Conservation (phyloP, 805 yeast genomes). For the Wickerhamomyces chaumierensis region DNA sequence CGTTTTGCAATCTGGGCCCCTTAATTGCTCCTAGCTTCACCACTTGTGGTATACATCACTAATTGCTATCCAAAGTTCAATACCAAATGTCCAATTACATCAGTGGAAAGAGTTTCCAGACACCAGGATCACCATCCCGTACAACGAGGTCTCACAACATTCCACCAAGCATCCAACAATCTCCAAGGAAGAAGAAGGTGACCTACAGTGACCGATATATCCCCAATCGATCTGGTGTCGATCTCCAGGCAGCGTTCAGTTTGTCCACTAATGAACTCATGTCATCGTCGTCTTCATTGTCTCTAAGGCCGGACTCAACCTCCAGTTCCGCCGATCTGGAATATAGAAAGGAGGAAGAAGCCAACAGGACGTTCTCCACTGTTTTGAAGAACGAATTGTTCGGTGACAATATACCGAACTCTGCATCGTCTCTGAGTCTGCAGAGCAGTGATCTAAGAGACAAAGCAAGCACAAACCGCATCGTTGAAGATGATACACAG, state of each 20-base stretch:
- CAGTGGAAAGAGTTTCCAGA: conserved; percentile 9
- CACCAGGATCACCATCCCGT: conserved; percentile 22
- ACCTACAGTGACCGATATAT: conserved; percentile 77
- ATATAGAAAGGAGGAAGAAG: conserved; percentile 62
- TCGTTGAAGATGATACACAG: conserved; percentile 19
- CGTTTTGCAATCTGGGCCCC: no score
- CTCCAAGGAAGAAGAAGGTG: conserved; percentile 26
- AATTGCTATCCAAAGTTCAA: no score
- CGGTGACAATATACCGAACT: conserved; percentile 67
- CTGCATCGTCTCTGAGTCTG: conserved; percentile 3
- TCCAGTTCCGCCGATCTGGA: conserved; percentile 42
- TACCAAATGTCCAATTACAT: no score
- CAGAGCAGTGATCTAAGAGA: conserved; percentile 12
- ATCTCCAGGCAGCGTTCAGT: conserved; percentile 64
- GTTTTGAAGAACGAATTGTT: conserved; percentile 83
- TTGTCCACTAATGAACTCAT: conserved; percentile 10
- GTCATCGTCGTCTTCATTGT: conserved; percentile 3
- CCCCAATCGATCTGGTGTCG: conserved; percentile 79
- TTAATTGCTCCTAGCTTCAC: no score
- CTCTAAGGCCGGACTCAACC: conserved; percentile 15
- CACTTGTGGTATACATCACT: no score
- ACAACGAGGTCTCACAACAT: conserved; percentile 16
- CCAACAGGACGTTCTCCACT: conserved; percentile 77
- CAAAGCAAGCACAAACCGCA: conserved; percentile 17
- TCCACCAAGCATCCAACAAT: conserved; percentile 18